phyloP scores from a whole-genome alignment of 2,329 filamentous ascomycete genomes.

The Fusarium drepaniforme region DNA sequence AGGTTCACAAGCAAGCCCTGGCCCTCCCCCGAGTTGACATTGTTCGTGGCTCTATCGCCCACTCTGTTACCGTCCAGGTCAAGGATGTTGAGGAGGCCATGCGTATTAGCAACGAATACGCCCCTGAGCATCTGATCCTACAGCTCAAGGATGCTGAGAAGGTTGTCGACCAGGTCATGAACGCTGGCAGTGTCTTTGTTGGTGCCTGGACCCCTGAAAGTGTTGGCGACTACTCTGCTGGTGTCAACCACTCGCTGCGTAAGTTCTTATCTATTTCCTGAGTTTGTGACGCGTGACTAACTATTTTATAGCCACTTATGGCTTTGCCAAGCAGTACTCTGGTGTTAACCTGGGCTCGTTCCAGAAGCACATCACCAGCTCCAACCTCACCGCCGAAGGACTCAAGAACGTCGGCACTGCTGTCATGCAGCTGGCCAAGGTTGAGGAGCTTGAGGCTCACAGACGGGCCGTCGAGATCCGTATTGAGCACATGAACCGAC shows the following conservation, averaged over 20 bases:
- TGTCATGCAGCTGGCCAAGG: conserved; percentile 94
- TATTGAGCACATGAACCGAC: conserved; percentile 64
- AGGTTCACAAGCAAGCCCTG: conserved; percentile 88
- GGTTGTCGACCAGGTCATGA: conserved; percentile 83
- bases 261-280: conserved; percentile 59
- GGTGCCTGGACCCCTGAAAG: conserved; percentile 97
- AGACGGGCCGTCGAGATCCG: conserved; percentile 89
- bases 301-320: conserved; percentile 81
- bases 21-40: conserved; percentile 93
- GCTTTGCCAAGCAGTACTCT: conserved; percentile 98
- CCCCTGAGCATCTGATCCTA: conserved; percentile 95
- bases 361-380: conserved; percentile 97
- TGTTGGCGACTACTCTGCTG: conserved; percentile 97
- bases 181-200: conserved; percentile 96
- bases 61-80: conserved; percentile 89
- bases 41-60: conserved; percentile 87
- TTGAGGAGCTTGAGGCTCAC: conserved; percentile 96
- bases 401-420: conserved; percentile 86
- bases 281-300: conserved; percentile 25
- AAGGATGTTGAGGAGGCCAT: conserved; percentile 79
- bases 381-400: conserved; percentile 87
- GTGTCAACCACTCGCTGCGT: conserved; percentile 98
- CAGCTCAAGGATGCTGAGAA: conserved; percentile 84
- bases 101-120: conserved; percentile 90
- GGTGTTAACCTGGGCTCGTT: conserved; percentile 97